Base-by-base conservation (phyloP, 441 rosid genomes). In the Heliophila coronopifolia region DNA sequence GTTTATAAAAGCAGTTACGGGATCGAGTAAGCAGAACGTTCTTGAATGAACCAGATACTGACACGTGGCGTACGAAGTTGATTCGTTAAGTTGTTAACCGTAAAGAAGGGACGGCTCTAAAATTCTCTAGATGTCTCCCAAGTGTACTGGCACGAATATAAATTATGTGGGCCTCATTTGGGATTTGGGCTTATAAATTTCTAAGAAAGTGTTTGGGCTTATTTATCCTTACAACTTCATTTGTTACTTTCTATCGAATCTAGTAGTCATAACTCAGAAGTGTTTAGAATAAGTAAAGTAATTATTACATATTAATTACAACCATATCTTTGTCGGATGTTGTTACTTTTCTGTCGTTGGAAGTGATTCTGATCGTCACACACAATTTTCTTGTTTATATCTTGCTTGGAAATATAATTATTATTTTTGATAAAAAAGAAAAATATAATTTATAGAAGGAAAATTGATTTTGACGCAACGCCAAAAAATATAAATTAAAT, bases 281-380 rank as follows among this genome's bases (percentile, higher is more conserved):
- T 6, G 10, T 52, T 38, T 11, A 7, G n/a, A 9, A 38, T 19
- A 2, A 39, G 6, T 18, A 18, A 53, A 86, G 84, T 80, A 45
- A 43, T 26, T 7, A 13, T n/a, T n/a, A n/a, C 11, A 31, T 23
- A 25, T 11, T 22, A 10, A 3, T 13, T 59, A 4, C 4, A 1
- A 41, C 25, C 9, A 36, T 27, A 6, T 11, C 13, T 44, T 19
- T 35, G 35, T 45, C 39, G 19, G n/a, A 2, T 19, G 10, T 23
- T 24, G 47, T 36, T 30, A 9, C 11, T 32, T 33, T 51, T 3
- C 7, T 28, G 28, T 34, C 27, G 2, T 24, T 4, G 25, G 31
- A 3, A 16, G 39, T 32, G 30, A 41, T 17, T 14, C 6, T 18
- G 1, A 28, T 38, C 27, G 13, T 7, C 47, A 14, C 38, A 28